Evolutionary conservation across 352 stramenopile species (phyloP), one percentile per base, ranked within the genome.

Genomic region (Globisporangium parvum): DNA sequence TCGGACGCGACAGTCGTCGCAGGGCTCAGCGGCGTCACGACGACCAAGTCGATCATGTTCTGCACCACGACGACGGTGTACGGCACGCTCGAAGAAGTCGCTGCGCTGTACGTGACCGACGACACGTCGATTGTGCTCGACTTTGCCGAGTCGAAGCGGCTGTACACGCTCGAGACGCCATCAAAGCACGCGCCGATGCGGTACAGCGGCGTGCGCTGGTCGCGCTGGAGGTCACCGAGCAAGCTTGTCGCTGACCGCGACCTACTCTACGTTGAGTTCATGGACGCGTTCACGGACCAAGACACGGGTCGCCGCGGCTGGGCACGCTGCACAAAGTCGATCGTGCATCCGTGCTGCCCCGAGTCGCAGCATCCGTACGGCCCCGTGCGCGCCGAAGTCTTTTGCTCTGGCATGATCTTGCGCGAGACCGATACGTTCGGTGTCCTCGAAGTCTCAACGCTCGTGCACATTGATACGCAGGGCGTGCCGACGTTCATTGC

Each of bases 281-380:
- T 88, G 75, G 71, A 88, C 57, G 68, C 71, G 55, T 91, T 89
- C 57, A 62, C 77, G 28, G 78, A 89, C 59, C 67, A 59, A 31
- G 73, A 69, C 50, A 77, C 71, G 12, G 78, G 77, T 8, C 65
- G 69, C 45, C 77, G 75, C 20, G 77, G 81, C 37, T 91, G 81
- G 81, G 78, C 79, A 9, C 77, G 81, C 2, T 73, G 71, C 40
- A 81, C 79, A 35, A 76, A 78, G 23, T 91, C 81, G 12, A 69
- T 87, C 50, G 73, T 85, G 54, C 79, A 89, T 56, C 63, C 71
- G 41, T 69, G 62, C 55, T 88, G 77, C 28, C 81, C 78, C 41
- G 66, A 75, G 41, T 87, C 74, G 11, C 70, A 85, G 53, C 66
- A 81, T 20, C 69, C 74, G n/a, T 63, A 79, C 41, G 76, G 76